These are phyloP conservation scores for Tetrapisispora arboricola DNA, from an alignment of 805 yeast genomes.

Conservation along the genomic window DNA sequence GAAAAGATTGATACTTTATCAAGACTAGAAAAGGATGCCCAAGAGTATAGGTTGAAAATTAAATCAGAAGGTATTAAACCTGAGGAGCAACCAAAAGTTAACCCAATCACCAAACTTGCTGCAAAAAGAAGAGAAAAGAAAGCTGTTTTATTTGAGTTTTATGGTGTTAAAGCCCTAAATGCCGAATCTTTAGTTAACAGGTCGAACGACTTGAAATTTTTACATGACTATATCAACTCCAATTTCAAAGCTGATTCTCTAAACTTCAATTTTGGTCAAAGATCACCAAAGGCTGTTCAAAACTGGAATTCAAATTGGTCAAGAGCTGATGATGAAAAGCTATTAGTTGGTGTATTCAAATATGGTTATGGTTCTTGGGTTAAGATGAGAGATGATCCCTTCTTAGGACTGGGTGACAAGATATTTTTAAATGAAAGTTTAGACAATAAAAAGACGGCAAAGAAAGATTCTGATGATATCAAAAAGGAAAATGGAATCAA, in stretches of 20 bases:
- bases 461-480: not conserved
- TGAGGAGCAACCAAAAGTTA: constrained; percentile 29
- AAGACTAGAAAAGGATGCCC: constrained; percentile 50
- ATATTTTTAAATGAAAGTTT: constrained; percentile 50
- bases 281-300: constrained; percentile 66
- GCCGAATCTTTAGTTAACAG: constrained; percentile 80
- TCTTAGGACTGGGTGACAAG: constrained; percentile 75
- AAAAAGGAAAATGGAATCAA: not conserved
- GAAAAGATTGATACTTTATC: constrained; percentile 46
- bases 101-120: constrained; percentile 43
- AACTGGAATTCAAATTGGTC: constrained; percentile 92
- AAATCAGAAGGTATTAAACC: constrained; percentile 28
- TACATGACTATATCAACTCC: constrained; percentile 44
- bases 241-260: constrained; percentile 45
- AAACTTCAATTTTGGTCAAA: constrained; percentile 44
- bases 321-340: constrained; percentile 71
- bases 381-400: constrained; percentile 91
- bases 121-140: constrained; percentile 74
- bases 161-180: constrained; percentile 78
- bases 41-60: constrained; percentile 40
- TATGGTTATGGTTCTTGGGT: constrained; percentile 96
- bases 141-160: constrained; percentile 81
- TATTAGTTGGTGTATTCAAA: constrained; percentile 76
- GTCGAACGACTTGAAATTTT: constrained; percentile 69
- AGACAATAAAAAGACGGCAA: constrained; percentile 5